Evolutionary conservation across 495 filamentous ascomycete genomes (phyloP).

Genomic region (Aspergillus avenaceus): DNA sequence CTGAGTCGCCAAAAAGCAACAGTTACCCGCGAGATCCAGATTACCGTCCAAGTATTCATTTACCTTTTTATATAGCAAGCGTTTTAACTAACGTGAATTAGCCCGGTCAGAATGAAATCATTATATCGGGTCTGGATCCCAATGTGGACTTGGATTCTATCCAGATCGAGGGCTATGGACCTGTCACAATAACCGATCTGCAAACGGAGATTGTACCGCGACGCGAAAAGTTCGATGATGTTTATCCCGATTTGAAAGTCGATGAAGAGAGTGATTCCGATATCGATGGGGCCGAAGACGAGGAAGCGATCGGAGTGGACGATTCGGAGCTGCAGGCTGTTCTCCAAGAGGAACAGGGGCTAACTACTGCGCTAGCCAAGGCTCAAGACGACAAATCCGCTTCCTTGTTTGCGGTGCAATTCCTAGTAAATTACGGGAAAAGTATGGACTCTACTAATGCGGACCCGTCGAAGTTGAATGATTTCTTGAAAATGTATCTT

Average conservation of each 20-base stretch:
- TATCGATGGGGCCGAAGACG: conserved; percentile 20
- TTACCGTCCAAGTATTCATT: conserved; percentile 49
- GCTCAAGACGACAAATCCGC: conserved; percentile 13
- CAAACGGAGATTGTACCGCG: conserved; percentile 60
- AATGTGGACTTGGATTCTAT: conserved; percentile 62
- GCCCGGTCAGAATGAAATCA: conserved; percentile 61
- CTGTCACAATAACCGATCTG: conserved; percentile 60
- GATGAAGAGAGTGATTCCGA: conserved; percentile 31
- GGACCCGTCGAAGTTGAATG: conserved; percentile 10
- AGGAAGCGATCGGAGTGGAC: conserved; percentile 14
- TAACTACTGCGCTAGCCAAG: conserved; percentile 12
- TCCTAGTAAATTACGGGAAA: conserved; percentile 20
- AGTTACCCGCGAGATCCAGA: conserved; percentile 59
- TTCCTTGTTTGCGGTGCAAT: conserved; percentile 8
- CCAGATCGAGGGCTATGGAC: conserved; percentile 64
- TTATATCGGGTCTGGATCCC: conserved; percentile 60
- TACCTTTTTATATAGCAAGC: conserved; percentile 7
- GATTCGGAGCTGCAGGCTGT: conserved; percentile 11
- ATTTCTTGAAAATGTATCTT: conserved; percentile 19
- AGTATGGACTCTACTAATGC: conserved; percentile 6
- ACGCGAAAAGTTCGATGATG: conserved; percentile 51
- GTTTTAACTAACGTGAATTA: conserved; percentile 18
- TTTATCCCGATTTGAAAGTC: conserved; percentile 47
- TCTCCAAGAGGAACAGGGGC: conserved; percentile 4
- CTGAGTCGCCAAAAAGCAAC: conserved; percentile 60